phyloP scores from a whole-genome alignment of 202 grass and related monocot genomes.

The Panicum virgatum region DNA sequence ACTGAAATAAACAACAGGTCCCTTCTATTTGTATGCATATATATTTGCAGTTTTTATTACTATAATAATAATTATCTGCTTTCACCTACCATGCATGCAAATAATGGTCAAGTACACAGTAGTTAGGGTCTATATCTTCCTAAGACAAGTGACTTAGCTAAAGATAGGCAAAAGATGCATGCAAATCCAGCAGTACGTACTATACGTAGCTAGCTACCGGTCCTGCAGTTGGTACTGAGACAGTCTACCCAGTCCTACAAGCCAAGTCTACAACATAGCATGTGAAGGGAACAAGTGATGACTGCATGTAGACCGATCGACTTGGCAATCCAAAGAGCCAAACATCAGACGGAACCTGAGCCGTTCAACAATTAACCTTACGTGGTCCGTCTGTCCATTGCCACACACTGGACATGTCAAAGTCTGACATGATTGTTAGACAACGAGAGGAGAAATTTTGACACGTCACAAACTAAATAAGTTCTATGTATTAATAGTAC shows the following conservation, averaged over 20 bases:
- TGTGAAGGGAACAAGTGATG: not conserved
- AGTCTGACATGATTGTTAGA: constrained; percentile 32
- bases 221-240: constrained; percentile 8
- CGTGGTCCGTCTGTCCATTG: constrained; percentile 19
- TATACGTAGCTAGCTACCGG: too few species aligned
- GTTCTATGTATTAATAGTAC: too few species aligned
- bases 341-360: constrained; percentile 28
- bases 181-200: too few species aligned
- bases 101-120: not conserved
- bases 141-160: not conserved
- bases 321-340: not conserved
- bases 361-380: constrained; percentile 40
- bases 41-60: not conserved
- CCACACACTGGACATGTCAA: constrained; percentile 20
- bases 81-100: not conserved
- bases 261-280: not conserved
- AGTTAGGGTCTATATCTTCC: not conserved
- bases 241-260: not conserved
- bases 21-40: not conserved
- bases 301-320: not conserved
- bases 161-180: not conserved
- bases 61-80: not conserved
- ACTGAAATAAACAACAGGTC: not conserved
- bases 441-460: constrained; percentile 27
- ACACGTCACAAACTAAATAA: not conserved